These are phyloP conservation scores for Wallemia mellicola DNA, from an alignment of 1,284 basidiomycete species.

Conservation along the genomic window DNA sequence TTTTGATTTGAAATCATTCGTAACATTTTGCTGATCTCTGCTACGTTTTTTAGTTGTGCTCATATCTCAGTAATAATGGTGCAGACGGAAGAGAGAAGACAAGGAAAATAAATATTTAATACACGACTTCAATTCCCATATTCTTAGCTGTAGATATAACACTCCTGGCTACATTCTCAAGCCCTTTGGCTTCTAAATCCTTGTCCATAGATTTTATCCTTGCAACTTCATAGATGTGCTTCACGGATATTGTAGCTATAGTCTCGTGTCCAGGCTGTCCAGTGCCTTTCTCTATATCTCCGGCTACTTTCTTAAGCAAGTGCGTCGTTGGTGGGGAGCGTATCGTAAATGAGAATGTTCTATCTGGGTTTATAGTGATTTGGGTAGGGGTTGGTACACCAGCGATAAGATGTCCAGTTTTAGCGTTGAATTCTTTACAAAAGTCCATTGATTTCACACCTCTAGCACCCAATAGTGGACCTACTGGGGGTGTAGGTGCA, in stretches of 20 bases:
- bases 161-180: constrained; percentile 62
- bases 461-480: constrained; percentile 84
- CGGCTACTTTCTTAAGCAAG: constrained; percentile 59
- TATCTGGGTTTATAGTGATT: constrained; percentile 79
- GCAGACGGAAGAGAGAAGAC: no score
- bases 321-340: constrained; percentile 77
- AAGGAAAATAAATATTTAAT: constrained; percentile 20
- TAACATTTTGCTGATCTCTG: not conserved
- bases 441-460: constrained; percentile 99
- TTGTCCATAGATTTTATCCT: constrained; percentile 83
- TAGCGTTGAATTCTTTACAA: constrained; percentile 87
- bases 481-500: constrained; percentile 80
- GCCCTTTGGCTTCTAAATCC: constrained; percentile 46
- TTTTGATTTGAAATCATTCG: not conserved
- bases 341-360: constrained; percentile 71
- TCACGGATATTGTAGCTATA: constrained; percentile 58
- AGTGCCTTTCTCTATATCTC: constrained; percentile 67
- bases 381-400: constrained; percentile 67
- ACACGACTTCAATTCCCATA: constrained; percentile 59
- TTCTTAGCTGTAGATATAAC: constrained; percentile 57
- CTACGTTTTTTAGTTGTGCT: not conserved
- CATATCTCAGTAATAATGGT: no score
- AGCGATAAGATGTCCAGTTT: constrained; percentile 57
- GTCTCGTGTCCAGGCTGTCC: constrained; percentile 44
- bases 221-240: constrained; percentile 97